Conservation (phyloP, 2,329 filamentous ascomycete species). For the Ascochyta rabiei region DNA sequence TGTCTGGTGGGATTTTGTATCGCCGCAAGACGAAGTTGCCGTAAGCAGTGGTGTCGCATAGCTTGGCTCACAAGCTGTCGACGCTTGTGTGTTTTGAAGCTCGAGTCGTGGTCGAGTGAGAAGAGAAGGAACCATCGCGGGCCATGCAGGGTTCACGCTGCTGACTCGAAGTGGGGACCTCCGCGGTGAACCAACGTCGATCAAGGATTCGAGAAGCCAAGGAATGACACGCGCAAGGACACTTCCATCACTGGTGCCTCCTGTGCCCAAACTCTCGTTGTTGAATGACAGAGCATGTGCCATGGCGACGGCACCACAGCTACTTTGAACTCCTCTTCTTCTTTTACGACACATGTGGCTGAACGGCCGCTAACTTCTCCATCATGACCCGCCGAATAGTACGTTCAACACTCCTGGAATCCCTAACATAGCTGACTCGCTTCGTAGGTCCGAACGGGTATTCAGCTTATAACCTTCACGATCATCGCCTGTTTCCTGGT, state of each 20-base stretch:
- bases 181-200: conserved; percentile 22
- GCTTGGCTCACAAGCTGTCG: conserved; percentile 11
- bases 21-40: conserved; percentile 10
- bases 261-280: not conserved
- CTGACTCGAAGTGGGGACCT: conserved; percentile 9
- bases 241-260: conserved; percentile 15
- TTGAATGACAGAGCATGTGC: conserved; percentile 3
- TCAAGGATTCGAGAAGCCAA: conserved; percentile 28
- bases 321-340: conserved; percentile 4
- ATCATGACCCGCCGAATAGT: conserved; percentile 51
- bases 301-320: conserved; percentile 21
- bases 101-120: conserved; percentile 9
- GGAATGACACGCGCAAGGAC: conserved; percentile 20
- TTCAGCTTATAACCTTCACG: conserved; percentile 74
- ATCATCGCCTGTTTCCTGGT: conserved; percentile 69
- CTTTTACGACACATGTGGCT: conserved; percentile 14
- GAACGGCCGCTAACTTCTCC: conserved; percentile 12
- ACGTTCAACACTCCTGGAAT: conserved; percentile 12
- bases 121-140: not conserved
- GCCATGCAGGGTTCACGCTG: conserved; percentile 15
- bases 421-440: not conserved
- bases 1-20: conserved; percentile 10
- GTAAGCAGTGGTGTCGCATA: conserved; percentile 27
- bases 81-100: not conserved
- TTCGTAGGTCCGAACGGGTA: conserved; percentile 63